Conservation (phyloP, 371 early-diverging fungal species). For the Nosema muscidifuracis region DNA sequence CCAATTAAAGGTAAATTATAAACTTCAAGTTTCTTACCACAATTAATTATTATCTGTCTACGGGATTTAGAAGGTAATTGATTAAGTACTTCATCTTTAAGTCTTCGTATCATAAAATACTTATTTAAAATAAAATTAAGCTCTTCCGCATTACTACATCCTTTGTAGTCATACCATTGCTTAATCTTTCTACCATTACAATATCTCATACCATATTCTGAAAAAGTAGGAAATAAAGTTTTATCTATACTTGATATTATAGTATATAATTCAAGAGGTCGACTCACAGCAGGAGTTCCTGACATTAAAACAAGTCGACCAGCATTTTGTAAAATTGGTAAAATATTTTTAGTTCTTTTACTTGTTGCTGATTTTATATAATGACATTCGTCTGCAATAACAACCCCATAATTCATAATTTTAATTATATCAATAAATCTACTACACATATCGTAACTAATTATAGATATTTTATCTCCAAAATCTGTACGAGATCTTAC, state of each 20-base stretch:
- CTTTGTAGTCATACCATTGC: conserved; percentile 56
- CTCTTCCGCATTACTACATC: conserved; percentile 65
- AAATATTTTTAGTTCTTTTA: conserved; percentile 63
- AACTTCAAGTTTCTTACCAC: not conserved
- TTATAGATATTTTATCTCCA: conserved; percentile 41
- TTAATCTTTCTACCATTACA: conserved; percentile 63
- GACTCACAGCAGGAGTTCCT: conserved; percentile 66
- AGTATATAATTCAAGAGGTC: conserved; percentile 67
- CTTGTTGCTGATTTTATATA: conserved; percentile 64
- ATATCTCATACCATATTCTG: conserved; percentile 65
- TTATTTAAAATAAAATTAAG: conserved; percentile 64
- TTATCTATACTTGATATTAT: conserved; percentile 64
- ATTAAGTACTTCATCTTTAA: conserved; percentile 64
- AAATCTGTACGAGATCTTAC: conserved; percentile 29
- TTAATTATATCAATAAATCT: conserved; percentile 17
- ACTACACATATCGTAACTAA: conserved; percentile 53
- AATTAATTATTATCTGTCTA: conserved; percentile 60
- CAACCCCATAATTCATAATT: conserved; percentile 40
- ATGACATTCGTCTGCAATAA: conserved; percentile 65
- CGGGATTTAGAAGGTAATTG: conserved; percentile 64
- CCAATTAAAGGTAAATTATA: conserved; percentile 10
- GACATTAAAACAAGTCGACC: conserved; percentile 61
- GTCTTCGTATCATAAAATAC: conserved; percentile 66
- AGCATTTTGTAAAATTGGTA: conserved; percentile 64
- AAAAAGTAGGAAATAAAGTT: conserved; percentile 59